Conservation (phyloP, 805 yeast genomes). For the Lipomyces spencermartinsiae region DNA sequence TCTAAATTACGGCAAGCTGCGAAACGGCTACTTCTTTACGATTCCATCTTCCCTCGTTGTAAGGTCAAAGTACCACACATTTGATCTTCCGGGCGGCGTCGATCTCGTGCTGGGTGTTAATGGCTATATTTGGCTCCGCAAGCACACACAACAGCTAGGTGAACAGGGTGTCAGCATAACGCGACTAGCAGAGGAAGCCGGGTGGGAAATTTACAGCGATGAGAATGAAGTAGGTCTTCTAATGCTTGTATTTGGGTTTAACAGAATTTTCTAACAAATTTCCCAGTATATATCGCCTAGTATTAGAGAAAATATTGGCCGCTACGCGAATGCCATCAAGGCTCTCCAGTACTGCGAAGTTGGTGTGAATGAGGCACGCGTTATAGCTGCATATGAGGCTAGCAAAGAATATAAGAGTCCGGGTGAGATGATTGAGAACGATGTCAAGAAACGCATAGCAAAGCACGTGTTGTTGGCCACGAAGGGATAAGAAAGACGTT, state of each 20-base stretch:
- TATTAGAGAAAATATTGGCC: constrained; percentile 73
- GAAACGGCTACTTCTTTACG: constrained; percentile 82
- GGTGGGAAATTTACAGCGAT: constrained; percentile 95
- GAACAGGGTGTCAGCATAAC: constrained; percentile 58
- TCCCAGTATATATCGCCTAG: constrained; percentile 56
- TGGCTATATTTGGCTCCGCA: constrained; percentile 91
- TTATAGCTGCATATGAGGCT: constrained; percentile 85
- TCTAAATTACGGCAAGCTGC: constrained; percentile 88
- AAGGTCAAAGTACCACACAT: constrained; percentile 85
- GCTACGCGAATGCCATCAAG: constrained; percentile 83
- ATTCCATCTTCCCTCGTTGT: constrained; percentile 86
- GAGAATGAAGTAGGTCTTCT: constrained; percentile 54
- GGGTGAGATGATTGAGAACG: constrained; percentile 75
- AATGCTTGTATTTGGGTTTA: background rate
- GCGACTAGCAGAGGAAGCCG: constrained; percentile 86
- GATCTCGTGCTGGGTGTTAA: constrained; percentile 91
- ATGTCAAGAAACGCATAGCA: constrained; percentile 55
- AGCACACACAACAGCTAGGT: constrained; percentile 44
- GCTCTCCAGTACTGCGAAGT: constrained; percentile 85
- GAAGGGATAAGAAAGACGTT: background rate
- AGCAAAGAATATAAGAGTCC: constrained; percentile 76
- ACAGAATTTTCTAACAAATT: constrained; percentile 49
- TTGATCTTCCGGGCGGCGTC: constrained; percentile 91
- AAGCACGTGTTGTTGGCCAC: constrained; percentile 17
- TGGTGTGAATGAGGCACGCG: constrained; percentile 82